Conservation (phyloP, 306 rosid genomes). For the Trifolium pratense region DNA sequence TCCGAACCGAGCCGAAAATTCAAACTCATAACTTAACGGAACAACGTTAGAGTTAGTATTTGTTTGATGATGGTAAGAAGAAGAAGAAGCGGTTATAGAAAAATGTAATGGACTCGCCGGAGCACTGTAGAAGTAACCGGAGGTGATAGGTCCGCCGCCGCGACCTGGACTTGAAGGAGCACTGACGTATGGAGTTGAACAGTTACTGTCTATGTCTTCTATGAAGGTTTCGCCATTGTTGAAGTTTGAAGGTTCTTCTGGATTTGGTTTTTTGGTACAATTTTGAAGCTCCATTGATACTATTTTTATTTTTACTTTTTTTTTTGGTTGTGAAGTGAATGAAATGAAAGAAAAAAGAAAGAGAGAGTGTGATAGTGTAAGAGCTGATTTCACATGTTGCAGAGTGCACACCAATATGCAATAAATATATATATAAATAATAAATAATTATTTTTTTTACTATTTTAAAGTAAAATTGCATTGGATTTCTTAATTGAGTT, state of each 20-base stretch:
- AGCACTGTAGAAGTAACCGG: slow-evolving; percentile 88
- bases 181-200: slow-evolving; percentile 94
- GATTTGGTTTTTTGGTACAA: slow-evolving; percentile 34
- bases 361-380: neutral
- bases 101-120: slow-evolving; percentile 97
- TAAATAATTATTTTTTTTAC: neutral
- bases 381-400: neutral
- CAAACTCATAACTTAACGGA: slow-evolving; percentile 70
- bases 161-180: slow-evolving; percentile 97
- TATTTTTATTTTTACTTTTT: too few relatives aligned
- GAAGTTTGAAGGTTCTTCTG: slow-evolving; percentile 43
- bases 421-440: too few relatives aligned
- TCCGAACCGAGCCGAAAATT: slow-evolving; percentile 80
- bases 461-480: neutral
- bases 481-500: neutral
- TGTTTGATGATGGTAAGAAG: slow-evolving; percentile 28
- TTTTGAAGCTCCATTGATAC: slow-evolving; percentile 57
- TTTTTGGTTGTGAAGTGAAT: too few relatives aligned
- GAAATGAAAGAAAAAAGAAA: neutral
- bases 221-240: slow-evolving; percentile 45
- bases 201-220: slow-evolving; percentile 78
- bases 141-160: slow-evolving; percentile 45
- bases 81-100: slow-evolving; percentile 51
- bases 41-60: slow-evolving; percentile 36
- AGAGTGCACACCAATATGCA: neutral